Percentiles rank a stretch among this genome's conserved stretches.
Evolutionary conservation across 257 asterid species (phyloP).

Genomic region (Ilex aquifolium): DNA sequence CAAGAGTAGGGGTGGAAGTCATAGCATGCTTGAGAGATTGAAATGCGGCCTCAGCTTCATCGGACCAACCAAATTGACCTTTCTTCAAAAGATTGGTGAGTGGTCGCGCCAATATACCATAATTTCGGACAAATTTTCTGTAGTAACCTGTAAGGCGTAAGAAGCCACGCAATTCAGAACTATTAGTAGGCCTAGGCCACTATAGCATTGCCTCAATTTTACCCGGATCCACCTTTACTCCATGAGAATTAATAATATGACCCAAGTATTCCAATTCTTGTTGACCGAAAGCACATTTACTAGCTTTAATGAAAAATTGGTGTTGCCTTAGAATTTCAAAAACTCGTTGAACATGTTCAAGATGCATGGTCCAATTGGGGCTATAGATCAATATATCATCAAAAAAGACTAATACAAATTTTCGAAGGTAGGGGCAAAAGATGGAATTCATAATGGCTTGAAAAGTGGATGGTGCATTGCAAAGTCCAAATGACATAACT

Average conservation of each 20-base stretch:
- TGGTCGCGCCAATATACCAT: too few relatives aligned
- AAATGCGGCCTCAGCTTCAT: background rate
- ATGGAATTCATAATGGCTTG: background rate
- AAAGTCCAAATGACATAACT: slow-evolving; percentile 4
- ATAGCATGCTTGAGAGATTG: background rate
- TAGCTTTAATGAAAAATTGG: too few relatives aligned
- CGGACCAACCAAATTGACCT: background rate
- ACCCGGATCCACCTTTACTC: too few relatives aligned
- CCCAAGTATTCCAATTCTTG: too few relatives aligned
- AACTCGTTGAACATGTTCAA: background rate
- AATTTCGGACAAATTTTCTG: too few relatives aligned
- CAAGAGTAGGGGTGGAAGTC: background rate
- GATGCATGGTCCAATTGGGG: background rate
- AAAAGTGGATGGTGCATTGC: background rate
- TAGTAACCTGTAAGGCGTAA: too few relatives aligned
- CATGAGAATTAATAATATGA: too few relatives aligned
- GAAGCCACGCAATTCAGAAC: too few relatives aligned
- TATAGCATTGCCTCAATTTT: too few relatives aligned
- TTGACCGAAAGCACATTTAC: too few relatives aligned
- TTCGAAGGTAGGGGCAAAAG: background rate
- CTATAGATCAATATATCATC: background rate
- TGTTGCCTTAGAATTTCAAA: background rate
- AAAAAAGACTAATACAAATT: background rate
- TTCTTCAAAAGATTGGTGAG: background rate
- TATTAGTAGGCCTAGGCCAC: too few relatives aligned